Conservation (phyloP, 2,329 filamentous ascomycete species). For the Exophiala sideris region DNA sequence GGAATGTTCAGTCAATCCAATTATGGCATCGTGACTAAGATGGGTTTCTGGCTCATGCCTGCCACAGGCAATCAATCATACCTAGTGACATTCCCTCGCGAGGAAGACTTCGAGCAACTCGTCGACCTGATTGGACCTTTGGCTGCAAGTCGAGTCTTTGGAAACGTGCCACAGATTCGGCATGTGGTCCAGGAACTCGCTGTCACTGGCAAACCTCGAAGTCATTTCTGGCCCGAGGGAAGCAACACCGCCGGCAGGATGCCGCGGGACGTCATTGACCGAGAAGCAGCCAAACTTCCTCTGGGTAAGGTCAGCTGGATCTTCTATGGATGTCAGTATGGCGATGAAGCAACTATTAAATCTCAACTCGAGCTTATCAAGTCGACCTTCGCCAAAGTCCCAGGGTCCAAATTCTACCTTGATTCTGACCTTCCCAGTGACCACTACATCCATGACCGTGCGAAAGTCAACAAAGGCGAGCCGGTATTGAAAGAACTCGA, state of each 20-base stretch:
- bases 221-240: constrained; percentile 1
- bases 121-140: constrained; percentile 38
- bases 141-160: constrained; percentile 40
- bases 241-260: not conserved
- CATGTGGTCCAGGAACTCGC: constrained; percentile 45
- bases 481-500: constrained; percentile 35
- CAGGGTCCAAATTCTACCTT: constrained; percentile 43
- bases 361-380: constrained; percentile 36
- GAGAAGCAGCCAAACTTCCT: constrained; percentile 2
- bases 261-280: not conserved
- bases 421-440: constrained; percentile 39
- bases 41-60: constrained; percentile 55
- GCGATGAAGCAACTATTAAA: constrained; percentile 13
- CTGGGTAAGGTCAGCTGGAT: constrained; percentile 38
- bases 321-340: constrained; percentile 49
- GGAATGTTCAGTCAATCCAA: constrained; percentile 54
- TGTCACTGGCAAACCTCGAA: constrained; percentile 31
- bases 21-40: constrained; percentile 53
- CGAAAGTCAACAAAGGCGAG: constrained; percentile 27
- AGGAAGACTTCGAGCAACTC: constrained; percentile 47
- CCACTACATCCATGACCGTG: constrained; percentile 30
- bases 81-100: constrained; percentile 44
- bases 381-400: constrained; percentile 40
- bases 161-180: constrained; percentile 47
- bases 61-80: constrained; percentile 48